Conservation (phyloP, 2,329 filamentous ascomycete species). For the Trichoderma koningiopsis region DNA sequence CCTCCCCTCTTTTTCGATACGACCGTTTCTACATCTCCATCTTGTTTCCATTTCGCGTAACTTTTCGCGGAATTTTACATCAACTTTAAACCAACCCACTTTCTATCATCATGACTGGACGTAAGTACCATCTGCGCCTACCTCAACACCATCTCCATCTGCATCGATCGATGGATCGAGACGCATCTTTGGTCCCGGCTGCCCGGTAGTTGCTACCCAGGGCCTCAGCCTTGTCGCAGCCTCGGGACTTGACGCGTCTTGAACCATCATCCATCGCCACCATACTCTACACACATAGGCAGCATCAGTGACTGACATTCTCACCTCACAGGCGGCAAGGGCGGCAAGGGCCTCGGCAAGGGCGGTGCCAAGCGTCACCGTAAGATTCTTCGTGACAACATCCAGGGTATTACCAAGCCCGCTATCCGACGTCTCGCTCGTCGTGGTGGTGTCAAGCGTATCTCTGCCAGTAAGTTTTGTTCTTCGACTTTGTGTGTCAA, state of each 20-base stretch:
- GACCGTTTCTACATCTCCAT: slow-evolving; percentile 11
- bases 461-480: slow-evolving; percentile 76
- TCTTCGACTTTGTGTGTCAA: background rate
- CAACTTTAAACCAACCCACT: slow-evolving; percentile 19
- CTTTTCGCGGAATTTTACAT: background rate
- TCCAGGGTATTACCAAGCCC: slow-evolving; percentile 98
- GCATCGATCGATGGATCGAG: background rate
- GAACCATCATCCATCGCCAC: background rate
- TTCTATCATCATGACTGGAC: slow-evolving; percentile 40
- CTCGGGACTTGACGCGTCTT: slow-evolving; percentile 17
- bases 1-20: slow-evolving; percentile 28
- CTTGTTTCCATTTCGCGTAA: background rate
- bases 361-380: slow-evolving; percentile 98
- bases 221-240: background rate
- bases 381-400: slow-evolving; percentile 99
- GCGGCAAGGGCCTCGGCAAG: slow-evolving; percentile 97
- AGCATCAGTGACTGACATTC: slow-evolving; percentile 44
- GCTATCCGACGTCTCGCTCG: slow-evolving; percentile 97
- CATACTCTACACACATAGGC: background rate
- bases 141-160: background rate
- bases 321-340: slow-evolving; percentile 73
- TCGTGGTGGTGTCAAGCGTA: slow-evolving; percentile 99
- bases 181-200: background rate
- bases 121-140: slow-evolving; percentile 33
- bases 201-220: background rate